Conservation (phyloP, 768 basidiomycete species). For the Suillus subaureus region DNA sequence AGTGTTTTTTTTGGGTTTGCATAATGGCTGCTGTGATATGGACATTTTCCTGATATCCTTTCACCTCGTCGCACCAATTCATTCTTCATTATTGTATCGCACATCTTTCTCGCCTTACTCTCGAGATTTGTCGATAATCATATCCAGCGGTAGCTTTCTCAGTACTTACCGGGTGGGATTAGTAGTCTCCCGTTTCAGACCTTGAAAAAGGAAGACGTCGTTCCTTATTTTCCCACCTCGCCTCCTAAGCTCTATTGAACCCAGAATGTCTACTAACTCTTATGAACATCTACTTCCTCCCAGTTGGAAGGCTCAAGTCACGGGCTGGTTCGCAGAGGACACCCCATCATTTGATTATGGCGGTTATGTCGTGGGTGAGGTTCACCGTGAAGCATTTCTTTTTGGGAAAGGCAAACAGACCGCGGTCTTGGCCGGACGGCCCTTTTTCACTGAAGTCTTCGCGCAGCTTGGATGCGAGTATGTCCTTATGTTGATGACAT, state of each 20-base stretch:
- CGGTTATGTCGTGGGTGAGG: conserved; percentile 95
- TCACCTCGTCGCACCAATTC: neutral
- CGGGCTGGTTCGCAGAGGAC: conserved; percentile 88
- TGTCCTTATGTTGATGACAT: conserved; percentile 36
- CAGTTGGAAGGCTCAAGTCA: conserved; percentile 85
- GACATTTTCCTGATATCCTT: conserved; percentile 2
- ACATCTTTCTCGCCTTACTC: neutral
- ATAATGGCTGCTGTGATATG: conserved; percentile 8
- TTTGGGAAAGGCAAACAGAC: conserved; percentile 84
- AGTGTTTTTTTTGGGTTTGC: conserved; percentile 3
- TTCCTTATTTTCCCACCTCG: neutral
- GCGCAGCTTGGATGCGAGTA: conserved; percentile 86
- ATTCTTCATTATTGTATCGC: conserved; percentile 1
- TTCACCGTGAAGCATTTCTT: conserved; percentile 80
- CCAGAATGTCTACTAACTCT: conserved; percentile 20
- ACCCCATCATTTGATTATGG: conserved; percentile 96
- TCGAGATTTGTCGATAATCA: neutral
- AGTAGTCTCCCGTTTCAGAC: neutral
- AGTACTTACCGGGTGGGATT: neutral
- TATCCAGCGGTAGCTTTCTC: neutral
- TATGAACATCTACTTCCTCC: conserved; percentile 84
- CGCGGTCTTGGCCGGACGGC: conserved; percentile 88
- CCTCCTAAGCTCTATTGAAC: neutral
- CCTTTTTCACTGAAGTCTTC: conserved; percentile 95
- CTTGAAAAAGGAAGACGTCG: neutral